phyloP scores from a whole-genome alignment of 257 asterid species.

The Nicotiana undulata region DNA sequence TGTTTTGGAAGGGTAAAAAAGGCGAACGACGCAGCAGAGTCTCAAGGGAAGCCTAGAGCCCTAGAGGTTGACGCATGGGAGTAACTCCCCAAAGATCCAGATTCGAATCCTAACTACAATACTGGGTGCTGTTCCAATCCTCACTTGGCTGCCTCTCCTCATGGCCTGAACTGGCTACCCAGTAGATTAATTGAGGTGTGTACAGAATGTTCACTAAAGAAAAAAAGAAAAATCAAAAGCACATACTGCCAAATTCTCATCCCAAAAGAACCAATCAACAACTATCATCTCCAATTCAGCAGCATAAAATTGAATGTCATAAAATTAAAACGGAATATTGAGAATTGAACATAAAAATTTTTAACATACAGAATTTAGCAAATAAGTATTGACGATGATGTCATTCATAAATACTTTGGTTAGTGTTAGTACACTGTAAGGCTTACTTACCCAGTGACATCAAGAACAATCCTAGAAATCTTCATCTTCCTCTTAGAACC shows the following conservation, averaged over 20 bases:
- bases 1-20: too few relatives aligned
- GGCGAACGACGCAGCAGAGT: neutral
- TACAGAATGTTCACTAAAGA: neutral
- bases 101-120: neutral
- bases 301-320: too few relatives aligned
- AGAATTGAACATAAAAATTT: too few relatives aligned
- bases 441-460: slow-evolving; percentile 42
- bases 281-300: too few relatives aligned
- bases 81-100: neutral
- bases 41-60: neutral
- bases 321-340: too few relatives aligned
- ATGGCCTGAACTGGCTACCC: neutral
- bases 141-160: neutral
- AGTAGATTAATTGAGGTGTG: neutral
- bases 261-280: too few relatives aligned
- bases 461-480: slow-evolving; percentile 51
- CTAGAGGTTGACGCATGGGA: neutral
- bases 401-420: neutral
- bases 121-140: neutral
- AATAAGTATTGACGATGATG: too few relatives aligned
- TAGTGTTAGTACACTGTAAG: neutral
- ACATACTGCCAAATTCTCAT: neutral
- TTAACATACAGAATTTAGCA: too few relatives aligned
- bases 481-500: slow-evolving; percentile 79
- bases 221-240: neutral